Conservation (phyloP, 2,329 filamentous ascomycete genomes). For the Trichoderma sp. region DNA sequence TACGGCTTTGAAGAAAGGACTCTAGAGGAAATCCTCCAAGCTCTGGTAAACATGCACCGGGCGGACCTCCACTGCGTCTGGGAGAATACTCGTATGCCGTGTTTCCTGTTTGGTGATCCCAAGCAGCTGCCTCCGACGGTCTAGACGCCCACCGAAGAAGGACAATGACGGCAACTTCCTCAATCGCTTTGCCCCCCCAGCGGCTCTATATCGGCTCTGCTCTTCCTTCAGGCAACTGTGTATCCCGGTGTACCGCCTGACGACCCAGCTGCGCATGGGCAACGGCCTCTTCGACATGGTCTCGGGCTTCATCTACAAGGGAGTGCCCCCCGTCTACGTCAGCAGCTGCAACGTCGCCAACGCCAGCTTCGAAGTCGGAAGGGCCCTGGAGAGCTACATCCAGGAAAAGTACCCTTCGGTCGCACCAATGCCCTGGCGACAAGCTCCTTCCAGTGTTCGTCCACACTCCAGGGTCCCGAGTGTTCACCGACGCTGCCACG, state of each 20-base stretch:
- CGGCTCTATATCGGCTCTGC: constrained; percentile 28
- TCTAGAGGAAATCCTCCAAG: no score
- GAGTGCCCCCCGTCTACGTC: not conserved
- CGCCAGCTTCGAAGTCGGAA: not conserved
- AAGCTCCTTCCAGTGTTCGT: no score
- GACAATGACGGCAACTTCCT: constrained; percentile 15
- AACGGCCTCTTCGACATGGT: not conserved
- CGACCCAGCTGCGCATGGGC: constrained; percentile 33
- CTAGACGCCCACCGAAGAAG: not conserved
- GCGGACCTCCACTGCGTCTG: constrained; percentile 33
- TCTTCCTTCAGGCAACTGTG: constrained; percentile 29
- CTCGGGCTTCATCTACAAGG: not conserved
- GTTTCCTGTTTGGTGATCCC: constrained; percentile 32
- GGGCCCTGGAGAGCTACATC: not conserved
- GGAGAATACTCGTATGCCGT: constrained; percentile 34
- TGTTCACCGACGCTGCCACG: no score
- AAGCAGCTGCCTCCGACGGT: constrained; percentile 31
- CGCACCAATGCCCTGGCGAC: no score
- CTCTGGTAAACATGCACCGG: constrained; percentile 31
- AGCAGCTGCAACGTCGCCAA: not conserved
- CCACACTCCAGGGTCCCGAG: no score
- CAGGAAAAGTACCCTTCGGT: not conserved
- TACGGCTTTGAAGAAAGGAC: no score
- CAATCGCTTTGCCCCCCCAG: constrained; percentile 31
- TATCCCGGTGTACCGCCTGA: constrained; percentile 25